These are phyloP conservation scores for Alternaria longipes DNA, from an alignment of 2,329 filamentous ascomycete genomes.

Conservation along the genomic window DNA sequence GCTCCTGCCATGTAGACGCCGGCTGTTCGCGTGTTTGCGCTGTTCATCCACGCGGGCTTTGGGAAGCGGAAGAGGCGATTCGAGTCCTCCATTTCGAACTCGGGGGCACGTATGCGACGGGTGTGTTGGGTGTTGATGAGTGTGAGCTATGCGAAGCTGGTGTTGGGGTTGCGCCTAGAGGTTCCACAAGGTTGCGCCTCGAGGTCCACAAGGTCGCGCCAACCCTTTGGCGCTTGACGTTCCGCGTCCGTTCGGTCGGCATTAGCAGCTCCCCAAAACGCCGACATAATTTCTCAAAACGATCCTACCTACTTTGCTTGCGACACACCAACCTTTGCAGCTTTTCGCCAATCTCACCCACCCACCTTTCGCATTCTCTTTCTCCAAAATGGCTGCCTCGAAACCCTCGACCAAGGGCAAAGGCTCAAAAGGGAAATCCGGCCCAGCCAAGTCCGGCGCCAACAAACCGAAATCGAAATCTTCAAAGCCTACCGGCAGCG, in stretches of 20 bases:
- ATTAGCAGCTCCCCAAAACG: slow-evolving; percentile 15
- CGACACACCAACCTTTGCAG: not conserved
- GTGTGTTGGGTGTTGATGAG: slow-evolving; percentile 1
- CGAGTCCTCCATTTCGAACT: slow-evolving; percentile 53
- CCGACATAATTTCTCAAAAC: slow-evolving; percentile 34
- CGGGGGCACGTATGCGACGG: slow-evolving; percentile 10
- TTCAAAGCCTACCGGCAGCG: slow-evolving; percentile 45
- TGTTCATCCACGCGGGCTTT: slow-evolving; percentile 73
- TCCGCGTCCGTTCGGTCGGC: slow-evolving; percentile 2
- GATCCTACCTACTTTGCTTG: slow-evolving; percentile 25
- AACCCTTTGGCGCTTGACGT: slow-evolving; percentile 27
- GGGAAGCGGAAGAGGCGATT: slow-evolving; percentile 72
- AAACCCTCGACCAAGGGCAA: slow-evolving; percentile 38
- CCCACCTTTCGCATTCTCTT: not conserved
- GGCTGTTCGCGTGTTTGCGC: slow-evolving; percentile 68
- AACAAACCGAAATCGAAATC: slow-evolving; percentile 34
- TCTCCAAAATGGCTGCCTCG: slow-evolving; percentile 38
- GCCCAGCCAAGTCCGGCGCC: slow-evolving; percentile 30
- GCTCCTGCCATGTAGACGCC: slow-evolving; percentile 74
- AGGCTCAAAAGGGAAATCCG: slow-evolving; percentile 34
- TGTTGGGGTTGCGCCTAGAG: slow-evolving; percentile 25
- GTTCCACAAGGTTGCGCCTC: too few relatives aligned
- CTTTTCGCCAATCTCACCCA: not conserved
- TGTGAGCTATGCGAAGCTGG: slow-evolving; percentile 20
- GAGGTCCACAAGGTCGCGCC: not conserved